A percentile compares a stretch with the other conserved stretches of the same genome.
These are phyloP conservation scores for Narthecium ossifragum DNA, from an alignment of 106 monocot species.

Conservation along the genomic window DNA sequence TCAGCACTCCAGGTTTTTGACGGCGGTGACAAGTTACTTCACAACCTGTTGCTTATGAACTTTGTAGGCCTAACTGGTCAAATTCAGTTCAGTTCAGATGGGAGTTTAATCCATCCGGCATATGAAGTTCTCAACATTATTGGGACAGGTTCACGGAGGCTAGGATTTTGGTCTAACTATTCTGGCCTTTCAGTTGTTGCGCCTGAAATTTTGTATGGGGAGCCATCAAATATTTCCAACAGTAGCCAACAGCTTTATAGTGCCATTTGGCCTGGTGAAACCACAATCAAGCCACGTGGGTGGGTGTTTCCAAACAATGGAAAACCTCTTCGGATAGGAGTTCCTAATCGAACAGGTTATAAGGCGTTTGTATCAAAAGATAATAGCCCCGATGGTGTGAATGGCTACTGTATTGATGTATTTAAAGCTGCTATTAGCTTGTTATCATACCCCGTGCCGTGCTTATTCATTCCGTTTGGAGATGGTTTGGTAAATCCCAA, in stretches of 20 bases:
- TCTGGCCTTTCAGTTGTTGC: slow-evolving; percentile 30
- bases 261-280: slow-evolving; percentile 40
- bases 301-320: slow-evolving; percentile 46
- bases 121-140: slow-evolving; percentile 36
- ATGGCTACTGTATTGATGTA: slow-evolving; percentile 36
- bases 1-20: slow-evolving; percentile 17
- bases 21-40: slow-evolving; percentile 15
- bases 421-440: slow-evolving; percentile 33
- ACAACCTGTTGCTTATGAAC: slow-evolving; percentile 11
- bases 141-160: slow-evolving; percentile 9
- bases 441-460: slow-evolving; percentile 36
- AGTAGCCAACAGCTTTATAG: slow-evolving; percentile 23
- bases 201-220: slow-evolving; percentile 20
- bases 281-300: slow-evolving; percentile 23
- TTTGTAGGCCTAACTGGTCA: slow-evolving; percentile 27
- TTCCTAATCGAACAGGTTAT: slow-evolving; percentile 33
- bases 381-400: slow-evolving; percentile 14
- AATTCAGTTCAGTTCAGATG: slow-evolving; percentile 22
- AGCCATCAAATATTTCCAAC: slow-evolving; percentile 7
- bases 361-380: slow-evolving; percentile 21
- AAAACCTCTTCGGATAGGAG: slow-evolving; percentile 33
- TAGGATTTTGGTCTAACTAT: slow-evolving; percentile 42
- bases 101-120: slow-evolving; percentile 26
- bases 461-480: slow-evolving; percentile 22
- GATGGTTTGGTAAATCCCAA: slow-evolving; percentile 36